Conservation (phyloP, 305 asterid genomes). For the Euphrasia arctica region DNA sequence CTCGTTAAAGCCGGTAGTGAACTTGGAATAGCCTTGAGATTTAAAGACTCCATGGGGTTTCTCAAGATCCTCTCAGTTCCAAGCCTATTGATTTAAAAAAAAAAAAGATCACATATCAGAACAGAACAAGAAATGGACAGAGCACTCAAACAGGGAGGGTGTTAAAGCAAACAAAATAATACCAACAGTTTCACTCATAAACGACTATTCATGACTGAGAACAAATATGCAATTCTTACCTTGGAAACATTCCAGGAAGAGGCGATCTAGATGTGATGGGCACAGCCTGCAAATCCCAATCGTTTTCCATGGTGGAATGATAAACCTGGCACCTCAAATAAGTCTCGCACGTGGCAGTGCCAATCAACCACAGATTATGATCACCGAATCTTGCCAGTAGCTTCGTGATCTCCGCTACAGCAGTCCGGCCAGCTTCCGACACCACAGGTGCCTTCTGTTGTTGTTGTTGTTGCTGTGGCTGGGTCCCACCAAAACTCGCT, state of each 20-base stretch:
- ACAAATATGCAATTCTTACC: constrained; percentile 35
- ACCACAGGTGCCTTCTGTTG: constrained; percentile 43
- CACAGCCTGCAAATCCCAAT: constrained; percentile 95
- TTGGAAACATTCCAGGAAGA: constrained; percentile 61
- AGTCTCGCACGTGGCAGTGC: constrained; percentile 92
- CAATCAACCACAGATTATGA: constrained; percentile 70
- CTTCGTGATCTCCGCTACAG: constrained; percentile 61
- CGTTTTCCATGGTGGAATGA: constrained; percentile 87
- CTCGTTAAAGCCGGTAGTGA: constrained; percentile 35
- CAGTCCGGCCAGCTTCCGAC: constrained; percentile 50
- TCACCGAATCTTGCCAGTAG: constrained; percentile 37
- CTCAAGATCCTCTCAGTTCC: constrained; percentile 54
- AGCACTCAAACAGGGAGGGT: constrained; percentile 1
- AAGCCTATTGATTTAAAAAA: constrained; percentile 41
- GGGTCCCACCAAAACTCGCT: constrained; percentile 28
- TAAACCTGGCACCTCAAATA: constrained; percentile 88
- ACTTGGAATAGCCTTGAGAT: constrained; percentile 40
- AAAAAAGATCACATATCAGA: constrained; percentile 19
- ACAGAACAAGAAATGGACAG: neutral
- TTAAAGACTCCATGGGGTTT: constrained; percentile 40
- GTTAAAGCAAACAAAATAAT: neutral
- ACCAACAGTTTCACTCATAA: no score
- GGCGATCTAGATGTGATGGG: constrained; percentile 82
- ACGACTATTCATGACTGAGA: neutral
- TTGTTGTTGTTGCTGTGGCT: neutral